Evolutionary conservation across 306 rosid species (phyloP).

Genomic region (Aeschynomene evenia): DNA sequence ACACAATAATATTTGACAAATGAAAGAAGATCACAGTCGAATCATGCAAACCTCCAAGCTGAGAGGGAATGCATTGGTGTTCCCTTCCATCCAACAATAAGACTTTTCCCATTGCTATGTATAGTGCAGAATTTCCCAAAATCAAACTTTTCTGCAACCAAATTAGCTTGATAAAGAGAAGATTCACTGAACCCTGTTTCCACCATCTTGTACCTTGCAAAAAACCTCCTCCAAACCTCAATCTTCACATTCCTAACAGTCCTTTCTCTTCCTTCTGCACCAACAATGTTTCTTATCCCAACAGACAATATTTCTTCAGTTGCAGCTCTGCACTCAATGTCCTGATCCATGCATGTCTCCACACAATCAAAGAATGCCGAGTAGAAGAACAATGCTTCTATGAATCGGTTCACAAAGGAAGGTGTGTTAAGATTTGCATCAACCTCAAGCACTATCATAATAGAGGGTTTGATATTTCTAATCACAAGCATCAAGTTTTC

Average conservation of each 20-base stretch:
- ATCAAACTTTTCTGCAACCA: conserved; percentile 44
- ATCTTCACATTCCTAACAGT: conserved; percentile 51
- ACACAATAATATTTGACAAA: background rate
- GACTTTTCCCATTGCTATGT: conserved; percentile 44
- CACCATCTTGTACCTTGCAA: conserved; percentile 57
- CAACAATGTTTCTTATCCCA: conserved; percentile 58
- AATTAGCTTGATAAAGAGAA: conserved; percentile 55
- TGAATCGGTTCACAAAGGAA: conserved; percentile 66
- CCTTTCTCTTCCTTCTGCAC: conserved; percentile 57
- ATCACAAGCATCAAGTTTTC: conserved; percentile 69
- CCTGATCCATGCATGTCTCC: conserved; percentile 44
- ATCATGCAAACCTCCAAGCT: conserved; percentile 63
- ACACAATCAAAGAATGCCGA: conserved; percentile 58
- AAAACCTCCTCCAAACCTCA: conserved; percentile 80
- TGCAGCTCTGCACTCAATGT: conserved; percentile 31
- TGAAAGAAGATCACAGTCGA: background rate
- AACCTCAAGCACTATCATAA: conserved; percentile 59
- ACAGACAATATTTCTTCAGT: conserved; percentile 35
- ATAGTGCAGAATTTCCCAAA: conserved; percentile 49
- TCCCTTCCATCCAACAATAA: conserved; percentile 73
- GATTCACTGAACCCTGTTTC: conserved; percentile 59
- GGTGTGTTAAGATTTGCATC: conserved; percentile 69
- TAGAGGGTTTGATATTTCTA: conserved; percentile 47
- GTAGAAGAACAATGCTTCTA: conserved; percentile 54
- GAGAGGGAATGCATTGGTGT: conserved; percentile 69